Evolutionary conservation across 2,329 filamentous ascomycete species (phyloP).

Genomic region (Monosporascus cannonballus): DNA sequence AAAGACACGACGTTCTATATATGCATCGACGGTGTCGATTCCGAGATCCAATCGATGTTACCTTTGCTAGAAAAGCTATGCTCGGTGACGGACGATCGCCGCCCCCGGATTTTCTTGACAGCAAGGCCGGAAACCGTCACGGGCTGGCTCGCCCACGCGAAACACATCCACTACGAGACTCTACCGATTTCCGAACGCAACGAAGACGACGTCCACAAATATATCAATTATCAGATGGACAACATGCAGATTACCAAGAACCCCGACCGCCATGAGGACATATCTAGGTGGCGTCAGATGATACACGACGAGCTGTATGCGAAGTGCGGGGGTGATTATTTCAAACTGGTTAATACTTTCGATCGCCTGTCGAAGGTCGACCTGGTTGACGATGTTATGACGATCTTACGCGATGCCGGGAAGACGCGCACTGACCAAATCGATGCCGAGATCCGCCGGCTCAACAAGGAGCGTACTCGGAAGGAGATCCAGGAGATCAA

Average conservation of each 20-base stretch:
- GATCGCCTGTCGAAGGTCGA: constrained; percentile 27
- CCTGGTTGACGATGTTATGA: constrained; percentile 27
- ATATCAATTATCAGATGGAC: constrained; percentile 24
- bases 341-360: constrained; percentile 25
- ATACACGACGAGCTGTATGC: constrained; percentile 21
- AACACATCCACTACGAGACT: constrained; percentile 10
- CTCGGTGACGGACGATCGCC: constrained; percentile 9
- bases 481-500: constrained; percentile 32
- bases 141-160: constrained; percentile 7
- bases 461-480: constrained; percentile 24
- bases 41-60: constrained; percentile 12
- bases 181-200: constrained; percentile 22
- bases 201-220: constrained; percentile 23
- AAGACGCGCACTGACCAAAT: constrained; percentile 26
- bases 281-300: constrained; percentile 25
- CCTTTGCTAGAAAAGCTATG: constrained; percentile 20
- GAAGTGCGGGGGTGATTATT: constrained; percentile 25
- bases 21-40: constrained; percentile 24
- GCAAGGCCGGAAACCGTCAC: constrained; percentile 14
- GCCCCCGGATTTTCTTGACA: constrained; percentile 23
- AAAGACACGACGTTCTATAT: constrained; percentile 27
- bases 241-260: constrained; percentile 25
- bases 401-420: constrained; percentile 23
- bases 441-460: constrained; percentile 23
- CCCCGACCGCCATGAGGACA: constrained; percentile 12